Conservation (phyloP, 805 yeast genomes). For the Brettanomyces custersianus region DNA sequence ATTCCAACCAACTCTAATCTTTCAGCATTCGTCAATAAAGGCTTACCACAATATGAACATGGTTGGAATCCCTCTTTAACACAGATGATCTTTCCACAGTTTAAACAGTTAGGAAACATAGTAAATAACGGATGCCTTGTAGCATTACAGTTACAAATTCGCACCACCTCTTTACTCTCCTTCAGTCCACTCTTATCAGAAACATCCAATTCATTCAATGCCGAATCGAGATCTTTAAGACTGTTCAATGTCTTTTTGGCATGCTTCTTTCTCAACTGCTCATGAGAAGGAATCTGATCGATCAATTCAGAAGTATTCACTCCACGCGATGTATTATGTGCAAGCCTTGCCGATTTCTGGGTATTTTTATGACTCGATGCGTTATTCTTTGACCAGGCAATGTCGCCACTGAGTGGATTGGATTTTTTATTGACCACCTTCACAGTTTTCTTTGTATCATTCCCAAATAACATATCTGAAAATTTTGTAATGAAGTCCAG, state of each 20-base stretch:
- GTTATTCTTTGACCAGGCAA: neutral
- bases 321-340: constrained; percentile 15
- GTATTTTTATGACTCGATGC: constrained; percentile 1
- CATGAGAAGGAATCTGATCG: constrained; percentile 27
- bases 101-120: constrained; percentile 85
- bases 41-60: constrained; percentile 73
- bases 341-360: constrained; percentile 10
- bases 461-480: constrained; percentile 29
- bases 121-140: constrained; percentile 81
- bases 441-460: constrained; percentile 7
- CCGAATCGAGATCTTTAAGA: constrained; percentile 42
- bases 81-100: constrained; percentile 93
- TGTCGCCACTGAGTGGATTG: neutral
- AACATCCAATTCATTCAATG: constrained; percentile 36
- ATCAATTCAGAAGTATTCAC: constrained; percentile 41
- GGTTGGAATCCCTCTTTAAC: constrained; percentile 84
- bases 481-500: constrained; percentile 38
- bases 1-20: constrained; percentile 44
- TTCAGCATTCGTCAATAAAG: constrained; percentile 57
- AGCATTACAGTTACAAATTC: constrained; percentile 74
- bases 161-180: constrained; percentile 11
- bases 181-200: constrained; percentile 4
- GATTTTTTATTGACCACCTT: constrained; percentile 3
- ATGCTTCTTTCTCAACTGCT: constrained; percentile 27
- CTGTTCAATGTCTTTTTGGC: constrained; percentile 38